Evolutionary conservation across 2,329 filamentous ascomycete species (phyloP).

Genomic region (Meredithiella fracta): DNA sequence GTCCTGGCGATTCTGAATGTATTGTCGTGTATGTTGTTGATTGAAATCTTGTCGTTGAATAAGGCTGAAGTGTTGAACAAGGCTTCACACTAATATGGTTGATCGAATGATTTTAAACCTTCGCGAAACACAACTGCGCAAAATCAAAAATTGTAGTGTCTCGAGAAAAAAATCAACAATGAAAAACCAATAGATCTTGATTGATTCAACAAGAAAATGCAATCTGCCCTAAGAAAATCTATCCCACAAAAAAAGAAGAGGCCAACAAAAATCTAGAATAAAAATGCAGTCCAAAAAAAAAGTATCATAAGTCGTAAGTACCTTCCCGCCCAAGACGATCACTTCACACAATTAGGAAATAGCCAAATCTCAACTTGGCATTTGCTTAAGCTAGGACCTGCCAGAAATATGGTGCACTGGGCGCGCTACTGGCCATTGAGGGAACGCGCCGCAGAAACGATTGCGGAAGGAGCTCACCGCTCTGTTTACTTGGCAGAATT

Average conservation of each 20-base stretch:
- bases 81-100: neutral
- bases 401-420: neutral
- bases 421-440: neutral
- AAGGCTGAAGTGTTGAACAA: neutral
- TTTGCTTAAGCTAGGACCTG: neutral
- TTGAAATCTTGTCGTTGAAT: neutral
- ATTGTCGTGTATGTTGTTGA: neutral
- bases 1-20: neutral
- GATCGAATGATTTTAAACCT: too few species aligned
- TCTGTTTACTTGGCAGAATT: neutral
- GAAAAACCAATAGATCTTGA: neutral
- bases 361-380: conserved; percentile 1
- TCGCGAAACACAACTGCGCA: neutral
- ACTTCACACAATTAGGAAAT: neutral
- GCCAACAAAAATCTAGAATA: neutral
- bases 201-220: too few species aligned
- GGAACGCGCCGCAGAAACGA: conserved; percentile 1
- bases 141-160: neutral
- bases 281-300: neutral
- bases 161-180: neutral
- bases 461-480: neutral
- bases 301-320: conserved; percentile 1
- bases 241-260: neutral
- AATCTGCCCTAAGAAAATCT: neutral
- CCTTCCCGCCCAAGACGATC: neutral